A percentile compares a stretch with the other conserved stretches of the same genome.
phyloP scores from a whole-genome alignment of 306 rosid species.

The Casuarina cunninghamiana region DNA sequence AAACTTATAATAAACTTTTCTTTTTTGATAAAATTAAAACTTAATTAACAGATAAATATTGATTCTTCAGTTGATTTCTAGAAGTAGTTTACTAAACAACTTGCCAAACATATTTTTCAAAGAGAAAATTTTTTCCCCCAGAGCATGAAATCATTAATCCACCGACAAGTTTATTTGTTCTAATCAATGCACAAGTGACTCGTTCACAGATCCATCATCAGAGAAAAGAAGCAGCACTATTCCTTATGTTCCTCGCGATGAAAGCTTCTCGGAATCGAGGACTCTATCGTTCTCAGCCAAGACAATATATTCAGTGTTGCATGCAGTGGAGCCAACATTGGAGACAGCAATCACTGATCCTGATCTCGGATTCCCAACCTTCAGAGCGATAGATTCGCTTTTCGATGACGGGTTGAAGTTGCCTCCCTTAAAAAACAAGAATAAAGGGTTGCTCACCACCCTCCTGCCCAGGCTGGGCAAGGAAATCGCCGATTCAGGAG shows the following conservation, averaged over 20 bases:
- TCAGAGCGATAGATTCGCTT: conserved; percentile 58
- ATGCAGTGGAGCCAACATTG: conserved; percentile 48
- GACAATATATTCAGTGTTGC: conserved; percentile 37
- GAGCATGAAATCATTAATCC: neutral
- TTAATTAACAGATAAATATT: too few relatives aligned
- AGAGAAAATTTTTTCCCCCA: too few relatives aligned
- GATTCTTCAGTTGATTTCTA: too few relatives aligned
- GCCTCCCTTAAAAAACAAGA: conserved; percentile 30
- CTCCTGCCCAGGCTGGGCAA: conserved; percentile 50
- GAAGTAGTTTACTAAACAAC: too few relatives aligned
- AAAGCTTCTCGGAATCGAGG: conserved; percentile 56
- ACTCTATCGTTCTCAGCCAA: conserved; percentile 40
- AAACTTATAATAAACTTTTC: too few relatives aligned
- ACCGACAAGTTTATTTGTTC: too few relatives aligned
- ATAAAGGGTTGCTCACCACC: conserved; percentile 18
- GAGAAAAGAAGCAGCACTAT: conserved; percentile 40
- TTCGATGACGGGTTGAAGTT: conserved; percentile 51
- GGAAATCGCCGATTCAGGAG: conserved; percentile 15
- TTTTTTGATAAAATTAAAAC: too few relatives aligned
- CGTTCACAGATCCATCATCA: neutral
- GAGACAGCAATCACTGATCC: conserved; percentile 19
- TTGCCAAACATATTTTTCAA: too few relatives aligned
- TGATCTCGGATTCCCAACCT: conserved; percentile 44
- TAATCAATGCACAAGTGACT: neutral
- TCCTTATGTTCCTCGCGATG: conserved; percentile 71